Conservation (phyloP, 2,329 filamentous ascomycete genomes). For the Mycogone perniciosa region DNA sequence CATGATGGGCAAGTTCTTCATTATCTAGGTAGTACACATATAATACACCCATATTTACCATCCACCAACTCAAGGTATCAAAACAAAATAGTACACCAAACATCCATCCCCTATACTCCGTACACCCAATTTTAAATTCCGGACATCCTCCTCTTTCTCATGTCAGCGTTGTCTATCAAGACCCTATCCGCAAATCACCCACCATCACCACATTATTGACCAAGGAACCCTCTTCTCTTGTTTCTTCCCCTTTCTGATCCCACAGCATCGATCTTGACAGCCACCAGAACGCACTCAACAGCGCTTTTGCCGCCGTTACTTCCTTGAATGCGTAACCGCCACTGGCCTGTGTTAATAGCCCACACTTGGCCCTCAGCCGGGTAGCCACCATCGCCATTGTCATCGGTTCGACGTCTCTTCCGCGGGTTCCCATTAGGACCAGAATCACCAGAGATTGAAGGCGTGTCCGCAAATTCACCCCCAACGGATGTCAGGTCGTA, state of each 20-base stretch:
- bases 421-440: conserved; percentile 31
- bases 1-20: no score
- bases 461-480: conserved; percentile 20
- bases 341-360: conserved; percentile 63
- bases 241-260: conserved; percentile 63
- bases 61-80: no score
- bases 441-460: conserved; percentile 20
- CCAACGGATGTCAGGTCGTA: conserved; percentile 26
- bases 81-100: no score
- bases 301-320: conserved; percentile 42
- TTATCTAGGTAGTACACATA: no score
- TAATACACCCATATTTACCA: no score
- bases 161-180: no score
- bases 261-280: conserved; percentile 69
- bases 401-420: conserved; percentile 40
- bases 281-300: conserved; percentile 66
- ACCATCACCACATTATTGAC: neutral
- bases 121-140: no score
- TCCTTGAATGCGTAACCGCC: conserved; percentile 61
- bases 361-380: conserved; percentile 37
- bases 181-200: neutral
- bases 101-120: no score
- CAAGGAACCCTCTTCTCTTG: conserved; percentile 56
- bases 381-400: conserved; percentile 6
- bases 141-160: no score